A percentile compares a stretch with the other conserved stretches of the same genome.
These are phyloP conservation scores for Colletotrichum sp. DNA, from an alignment of 2,329 filamentous ascomycete species.

Conservation along the genomic window DNA sequence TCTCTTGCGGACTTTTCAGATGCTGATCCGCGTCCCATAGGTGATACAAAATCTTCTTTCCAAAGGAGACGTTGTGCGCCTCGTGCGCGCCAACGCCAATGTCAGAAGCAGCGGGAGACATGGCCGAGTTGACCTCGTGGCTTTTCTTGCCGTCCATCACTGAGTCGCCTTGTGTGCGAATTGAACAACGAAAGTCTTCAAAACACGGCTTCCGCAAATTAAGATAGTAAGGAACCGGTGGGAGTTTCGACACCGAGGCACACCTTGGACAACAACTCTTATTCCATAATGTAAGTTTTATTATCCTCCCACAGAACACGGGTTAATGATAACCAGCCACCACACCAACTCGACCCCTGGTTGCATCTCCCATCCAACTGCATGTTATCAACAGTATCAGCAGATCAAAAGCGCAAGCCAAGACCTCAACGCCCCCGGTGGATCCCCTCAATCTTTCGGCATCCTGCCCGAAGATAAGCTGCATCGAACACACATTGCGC, in stretches of 20 bases:
- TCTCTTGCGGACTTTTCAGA: background rate
- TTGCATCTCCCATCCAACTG: background rate
- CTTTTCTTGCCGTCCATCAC: background rate
- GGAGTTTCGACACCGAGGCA: background rate
- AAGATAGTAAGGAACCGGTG: background rate
- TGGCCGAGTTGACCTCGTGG: background rate
- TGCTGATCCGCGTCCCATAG: background rate
- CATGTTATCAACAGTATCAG: background rate
- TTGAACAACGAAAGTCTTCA: background rate
- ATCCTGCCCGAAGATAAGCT: slow-evolving; percentile 11
- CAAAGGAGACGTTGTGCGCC: background rate
- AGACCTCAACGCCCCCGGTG: background rate
- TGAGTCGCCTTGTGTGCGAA: background rate
- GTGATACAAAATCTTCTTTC: background rate
- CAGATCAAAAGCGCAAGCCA: background rate
- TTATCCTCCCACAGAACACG: background rate
- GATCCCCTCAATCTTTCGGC: background rate
- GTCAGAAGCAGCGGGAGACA: background rate
- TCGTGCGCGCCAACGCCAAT: background rate
- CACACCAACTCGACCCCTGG: too few species aligned
- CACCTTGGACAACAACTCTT: background rate
- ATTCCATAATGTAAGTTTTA: background rate
- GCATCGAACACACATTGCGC: background rate
- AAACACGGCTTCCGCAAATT: rapidly evolving
- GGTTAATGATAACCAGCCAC: background rate